Evolutionary conservation across 768 basidiomycete species (phyloP).

Genomic region (Agrocybe praecox): DNA sequence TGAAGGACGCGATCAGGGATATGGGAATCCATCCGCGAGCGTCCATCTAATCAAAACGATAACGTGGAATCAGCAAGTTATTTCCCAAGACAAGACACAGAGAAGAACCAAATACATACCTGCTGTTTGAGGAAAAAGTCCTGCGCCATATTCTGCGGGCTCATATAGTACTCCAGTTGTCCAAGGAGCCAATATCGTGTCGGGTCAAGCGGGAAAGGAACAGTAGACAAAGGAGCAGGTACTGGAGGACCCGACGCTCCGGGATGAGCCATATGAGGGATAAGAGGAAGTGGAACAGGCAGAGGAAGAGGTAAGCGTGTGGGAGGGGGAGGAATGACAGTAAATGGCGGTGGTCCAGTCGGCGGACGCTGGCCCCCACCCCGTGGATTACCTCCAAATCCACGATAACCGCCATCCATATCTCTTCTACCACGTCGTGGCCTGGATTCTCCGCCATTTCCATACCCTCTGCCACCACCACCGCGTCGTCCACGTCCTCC

Average conservation of each 20-base stretch:
- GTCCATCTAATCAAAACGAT: slow-evolving; percentile 70
- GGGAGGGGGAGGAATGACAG: background rate
- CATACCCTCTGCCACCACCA: background rate
- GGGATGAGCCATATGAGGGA: background rate
- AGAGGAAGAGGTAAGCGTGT: background rate
- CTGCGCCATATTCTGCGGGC: slow-evolving; percentile 85
- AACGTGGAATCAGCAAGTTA: background rate
- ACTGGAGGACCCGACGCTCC: slow-evolving; percentile 28
- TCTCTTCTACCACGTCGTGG: background rate
- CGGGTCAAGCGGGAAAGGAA: slow-evolving; percentile 64
- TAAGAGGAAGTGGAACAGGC: background rate
- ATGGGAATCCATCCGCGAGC: slow-evolving; percentile 86
- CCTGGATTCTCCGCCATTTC: background rate
- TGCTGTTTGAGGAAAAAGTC: slow-evolving; percentile 81
- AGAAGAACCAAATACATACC: slow-evolving; percentile 45
- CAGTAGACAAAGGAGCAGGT: slow-evolving; percentile 45
- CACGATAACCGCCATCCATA: background rate
- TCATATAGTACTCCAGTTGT: slow-evolving; percentile 92
- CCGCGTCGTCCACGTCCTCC: background rate
- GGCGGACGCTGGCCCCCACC: background rate
- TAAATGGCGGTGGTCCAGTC: background rate
- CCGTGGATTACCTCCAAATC: background rate
- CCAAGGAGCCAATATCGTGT: slow-evolving; percentile 71
- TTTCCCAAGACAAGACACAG: slow-evolving; percentile 5
- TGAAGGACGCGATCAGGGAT: slow-evolving; percentile 82